Percentiles rank a stretch among this genome's conserved stretches.
These are phyloP conservation scores for Chaetomium olivaceum DNA, from an alignment of 2,329 filamentous ascomycete genomes.

Conservation along the genomic window DNA sequence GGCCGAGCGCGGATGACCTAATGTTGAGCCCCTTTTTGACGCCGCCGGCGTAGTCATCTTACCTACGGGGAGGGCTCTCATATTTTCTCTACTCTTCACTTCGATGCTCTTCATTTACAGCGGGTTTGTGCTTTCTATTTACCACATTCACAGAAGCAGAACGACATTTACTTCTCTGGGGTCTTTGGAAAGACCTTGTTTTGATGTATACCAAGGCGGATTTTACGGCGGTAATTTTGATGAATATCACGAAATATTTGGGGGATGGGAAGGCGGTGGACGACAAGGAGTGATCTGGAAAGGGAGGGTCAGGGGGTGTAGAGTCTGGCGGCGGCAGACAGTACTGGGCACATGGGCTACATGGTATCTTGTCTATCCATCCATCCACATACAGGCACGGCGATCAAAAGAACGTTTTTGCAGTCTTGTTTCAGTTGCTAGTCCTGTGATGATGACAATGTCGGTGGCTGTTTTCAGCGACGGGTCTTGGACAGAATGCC, in stretches of 20 bases:
- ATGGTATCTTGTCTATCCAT: not conserved
- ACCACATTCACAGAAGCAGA: not conserved
- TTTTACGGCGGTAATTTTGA: not conserved
- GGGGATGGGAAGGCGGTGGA: not conserved
- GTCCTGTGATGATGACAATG: not conserved
- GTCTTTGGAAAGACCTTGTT: not conserved
- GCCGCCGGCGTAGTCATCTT: conserved; percentile 42
- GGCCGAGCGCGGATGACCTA: conserved; percentile 89
- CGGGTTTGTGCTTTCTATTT: not conserved
- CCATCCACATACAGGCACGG: not conserved
- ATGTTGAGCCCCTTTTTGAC: conserved; percentile 80
- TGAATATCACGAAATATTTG: conserved; percentile 10
- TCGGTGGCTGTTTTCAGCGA: not conserved
- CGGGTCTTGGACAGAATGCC: not conserved
- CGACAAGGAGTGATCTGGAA: not conserved
- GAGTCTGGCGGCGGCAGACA: not conserved
- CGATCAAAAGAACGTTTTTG: conserved; percentile 1
- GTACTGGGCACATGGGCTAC: not conserved
- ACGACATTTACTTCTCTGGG: not conserved
- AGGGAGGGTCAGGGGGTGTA: not conserved
- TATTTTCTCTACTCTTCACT: not conserved
- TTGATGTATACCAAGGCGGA: conserved; percentile 7
- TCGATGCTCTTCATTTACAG: not conserved
- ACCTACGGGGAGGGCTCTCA: not conserved
- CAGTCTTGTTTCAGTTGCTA: not conserved